A percentile compares a stretch with the other conserved stretches of the same genome.
Evolutionary conservation across 768 basidiomycete species (phyloP).

Genomic region (Ramaria rubella): DNA sequence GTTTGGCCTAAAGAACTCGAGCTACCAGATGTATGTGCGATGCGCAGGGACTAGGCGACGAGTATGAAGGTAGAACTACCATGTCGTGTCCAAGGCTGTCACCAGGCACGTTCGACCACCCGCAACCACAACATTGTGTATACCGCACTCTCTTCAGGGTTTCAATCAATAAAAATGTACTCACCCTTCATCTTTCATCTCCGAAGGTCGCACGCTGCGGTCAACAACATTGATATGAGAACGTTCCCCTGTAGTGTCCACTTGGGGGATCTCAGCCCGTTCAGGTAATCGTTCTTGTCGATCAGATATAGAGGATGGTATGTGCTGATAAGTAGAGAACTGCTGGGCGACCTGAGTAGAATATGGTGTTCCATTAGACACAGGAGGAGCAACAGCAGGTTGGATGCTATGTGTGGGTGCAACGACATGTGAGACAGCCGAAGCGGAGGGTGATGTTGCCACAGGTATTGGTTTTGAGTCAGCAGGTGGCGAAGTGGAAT

Average conservation of each 20-base stretch:
- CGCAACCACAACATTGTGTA: neutral
- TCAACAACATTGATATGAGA: slow-evolving; percentile 36
- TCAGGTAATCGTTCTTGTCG: slow-evolving; percentile 18
- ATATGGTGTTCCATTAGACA: slow-evolving; percentile 28
- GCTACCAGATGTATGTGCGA: slow-evolving; percentile 47
- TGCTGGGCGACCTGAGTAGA: slow-evolving; percentile 52
- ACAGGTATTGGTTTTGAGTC: neutral
- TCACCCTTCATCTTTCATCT: slow-evolving; percentile 99
- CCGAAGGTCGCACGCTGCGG: slow-evolving; percentile 71
- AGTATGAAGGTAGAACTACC: slow-evolving; percentile 39
- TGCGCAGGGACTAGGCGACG: slow-evolving; percentile 26
- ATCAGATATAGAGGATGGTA: slow-evolving; percentile 41
- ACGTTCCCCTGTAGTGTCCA: slow-evolving; percentile 10
- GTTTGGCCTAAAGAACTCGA: slow-evolving; percentile 57
- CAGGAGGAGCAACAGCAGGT: slow-evolving; percentile 20
- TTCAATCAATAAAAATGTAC: slow-evolving; percentile 28
- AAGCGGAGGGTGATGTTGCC: slow-evolving; percentile 2
- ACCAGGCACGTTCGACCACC: neutral
- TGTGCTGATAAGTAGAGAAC: slow-evolving; percentile 75
- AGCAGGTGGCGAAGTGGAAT: slow-evolving; percentile 1
- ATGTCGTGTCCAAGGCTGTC: slow-evolving; percentile 16
- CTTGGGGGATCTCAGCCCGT: slow-evolving; percentile 3
- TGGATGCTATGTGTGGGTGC: neutral
- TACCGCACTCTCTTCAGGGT: neutral
- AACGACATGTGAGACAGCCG: neutral